Evolutionary conservation across 805 yeast genomes (phyloP), one percentile per base, ranked within the genome.

Genomic region (Maudiozyma pseudohumilis): DNA sequence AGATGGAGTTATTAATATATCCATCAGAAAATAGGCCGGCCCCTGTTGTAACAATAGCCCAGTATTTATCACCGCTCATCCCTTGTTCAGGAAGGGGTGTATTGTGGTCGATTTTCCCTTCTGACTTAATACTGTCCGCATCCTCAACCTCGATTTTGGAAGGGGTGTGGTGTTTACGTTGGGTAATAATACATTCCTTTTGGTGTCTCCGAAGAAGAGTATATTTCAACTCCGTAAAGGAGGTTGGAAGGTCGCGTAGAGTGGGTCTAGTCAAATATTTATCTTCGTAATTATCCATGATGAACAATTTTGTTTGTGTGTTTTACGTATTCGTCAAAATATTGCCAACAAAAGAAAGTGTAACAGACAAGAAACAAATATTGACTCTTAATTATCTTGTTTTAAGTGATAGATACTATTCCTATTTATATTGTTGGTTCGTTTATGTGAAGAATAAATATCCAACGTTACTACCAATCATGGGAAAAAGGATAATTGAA

Each of bases 1-100:
- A 73, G 40, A 85, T 81, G 38, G 92, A 77, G 63, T 84, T 85
- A 59, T 87, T 87, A 43, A 85, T 80, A 56, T 87, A 88, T 37
- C 96, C 96, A 61, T 89, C 97, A 27, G 94, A 80, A 61, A 88
- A 87, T 33, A 88, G 68, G 38, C 96, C 96, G 0, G 95, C 92
- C 44, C 96, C 96, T 1, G 95, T 78, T 10, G 85, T 78, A 44
- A 81, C 66, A 35, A 83, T 76, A 5, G 92, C 77, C 80, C 86
- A 72, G 46, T 66, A 68, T 46, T 65, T 66, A 35, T 18, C 23
- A 12, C 26, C 11, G 7, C 32, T 32, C n/a, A 17, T 21, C n/a
- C 28, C 27, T 27, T 11, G 92, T 92, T 61, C 87, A 96, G 21
- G 96, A 87, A 49, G 94, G 84, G 25, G 12, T 24, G 16, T 22